Base-by-base conservation (phyloP, 2,329 filamentous ascomycete genomes). In the Lachnum nothofagi region DNA sequence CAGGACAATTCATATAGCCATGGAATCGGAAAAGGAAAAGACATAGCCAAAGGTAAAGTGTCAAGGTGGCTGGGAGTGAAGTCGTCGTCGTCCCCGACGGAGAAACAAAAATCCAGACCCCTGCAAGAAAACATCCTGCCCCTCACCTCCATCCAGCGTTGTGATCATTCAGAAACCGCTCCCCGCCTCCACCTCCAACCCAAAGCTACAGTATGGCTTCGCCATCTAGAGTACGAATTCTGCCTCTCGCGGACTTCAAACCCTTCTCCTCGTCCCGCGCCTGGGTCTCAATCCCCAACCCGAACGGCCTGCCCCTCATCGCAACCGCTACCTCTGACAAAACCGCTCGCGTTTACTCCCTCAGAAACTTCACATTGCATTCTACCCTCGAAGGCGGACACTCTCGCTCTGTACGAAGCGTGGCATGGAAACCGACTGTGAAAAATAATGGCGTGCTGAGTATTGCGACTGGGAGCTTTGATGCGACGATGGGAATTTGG, bases 391-490 rank as follows among this genome's bases (percentile, higher is more conserved):
- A 84, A 6, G 91, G 90, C 52, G 93, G 91, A 6, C 93, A 98
- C 71, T 88, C 89, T 60, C 86, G 93, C 48, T 93, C 86, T 60
- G 83, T 98, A n/a, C 82, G 93, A 47, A 82, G 82, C 42, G 82
- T 84, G 17, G 84, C 88, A 31, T 98, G 93, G 93, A 95, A 95
- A 69, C 90, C 91, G 0, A 76, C 77, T 52, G 70, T 80, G 37
- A 71, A 76, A 12, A 69, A 72, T 3, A 69, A 75, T 53, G 77
- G 74, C 17, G 80, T 83, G 64, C 83, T 87, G 48, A 88, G 91
- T 38, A 78, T 97, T 14, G 91, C 91, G 4, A 95, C 91, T 0
- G 93, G 89, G 3, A 93, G 86, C 66, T 98, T 98, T 65, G 93
- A 98, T 68, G 85, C 88, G 14, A 94, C 88, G 1, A 91, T 91